Base-by-base conservation (phyloP, 129 eudicot species). In the Heracleum sosnowskyi region DNA sequence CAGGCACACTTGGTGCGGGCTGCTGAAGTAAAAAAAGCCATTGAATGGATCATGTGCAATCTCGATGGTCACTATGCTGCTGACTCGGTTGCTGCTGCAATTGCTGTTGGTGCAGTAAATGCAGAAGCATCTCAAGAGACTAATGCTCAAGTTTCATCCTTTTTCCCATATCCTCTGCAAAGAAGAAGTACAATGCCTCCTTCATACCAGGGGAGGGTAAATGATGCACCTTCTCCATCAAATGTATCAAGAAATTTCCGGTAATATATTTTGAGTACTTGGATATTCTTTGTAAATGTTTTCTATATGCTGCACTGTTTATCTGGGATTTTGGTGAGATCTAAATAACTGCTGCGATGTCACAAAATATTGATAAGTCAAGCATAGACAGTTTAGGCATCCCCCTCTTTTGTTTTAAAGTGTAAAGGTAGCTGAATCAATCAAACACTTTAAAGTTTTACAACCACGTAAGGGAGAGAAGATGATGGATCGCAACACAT, bases 61-160 rank as follows among this genome's bases (percentile, higher is more conserved):
- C 92, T 90, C 69, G 96, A 90, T 81, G 97, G 95, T 53, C 99
- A 96, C 79, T 96, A 96, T 85, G 97, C 99, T 79, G 97, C 99
- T 70, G 96, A 88, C 72, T 87, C 99, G 37, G 97, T 96, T 85
- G 92, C 97, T 88, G 97, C 97, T 81, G 99, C 99, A 74, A 90
- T 92, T 87, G 94, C 95, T 76, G 85, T 86, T 86, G 99, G 99
- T 84, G 97, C 97, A 76, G 83, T 88, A 77, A 85, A 86, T 79
- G 89, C 97, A 64, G 99, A 96, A 78, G 60, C 80, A 69, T 69
- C 88, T 84, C 81, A 82, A 16, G 90, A 85, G 37, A 51, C 74
- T 72, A 89, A 89, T 75, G 82, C 79, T 81, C 91, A 83, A 36
- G 55, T 71, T 68, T 84, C 84, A 79, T 84, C 88, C 42, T 81